A percentile compares a stretch with the other conserved stretches of the same genome.
These are phyloP conservation scores for Hypoxylon rubiginosum DNA, from an alignment of 2,329 filamentous ascomycete genomes.

Conservation along the genomic window DNA sequence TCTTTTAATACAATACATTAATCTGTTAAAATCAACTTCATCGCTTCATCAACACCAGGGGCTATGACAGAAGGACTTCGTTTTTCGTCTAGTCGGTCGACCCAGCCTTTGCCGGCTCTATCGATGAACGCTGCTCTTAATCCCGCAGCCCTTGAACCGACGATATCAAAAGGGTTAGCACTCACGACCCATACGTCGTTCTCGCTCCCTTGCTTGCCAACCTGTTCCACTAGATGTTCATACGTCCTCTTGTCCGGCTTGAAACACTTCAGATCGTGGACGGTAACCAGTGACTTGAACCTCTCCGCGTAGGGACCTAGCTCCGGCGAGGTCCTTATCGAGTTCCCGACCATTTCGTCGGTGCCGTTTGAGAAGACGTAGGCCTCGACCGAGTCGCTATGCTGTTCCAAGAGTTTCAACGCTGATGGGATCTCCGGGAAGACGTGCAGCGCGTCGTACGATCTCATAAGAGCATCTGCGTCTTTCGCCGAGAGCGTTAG, in stretches of 20 bases:
- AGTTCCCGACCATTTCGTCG: constrained; percentile 70
- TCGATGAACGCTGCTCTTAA: constrained; percentile 78
- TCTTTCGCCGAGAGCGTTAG: constrained; percentile 60
- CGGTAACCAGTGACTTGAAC: constrained; percentile 70
- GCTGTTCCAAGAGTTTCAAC: constrained; percentile 61
- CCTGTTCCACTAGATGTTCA: constrained; percentile 65
- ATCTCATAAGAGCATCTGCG: constrained; percentile 67
- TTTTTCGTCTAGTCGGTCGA: constrained; percentile 68
- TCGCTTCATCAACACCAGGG: constrained; percentile 69
- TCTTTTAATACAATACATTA: constrained; percentile 27
- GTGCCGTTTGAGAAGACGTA: constrained; percentile 82
- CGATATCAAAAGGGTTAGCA: constrained; percentile 80
- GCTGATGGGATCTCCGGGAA: constrained; percentile 74
- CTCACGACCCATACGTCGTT: constrained; percentile 76
- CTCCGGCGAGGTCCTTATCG: constrained; percentile 68
- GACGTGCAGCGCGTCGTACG: constrained; percentile 73
- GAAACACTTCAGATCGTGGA: constrained; percentile 71
- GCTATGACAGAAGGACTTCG: constrained; percentile 67
- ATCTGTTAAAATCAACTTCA: constrained; percentile 54
- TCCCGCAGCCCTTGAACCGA: constrained; percentile 72
- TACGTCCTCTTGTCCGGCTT: constrained; percentile 77
- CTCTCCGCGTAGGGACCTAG: constrained; percentile 61
- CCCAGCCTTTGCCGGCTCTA: constrained; percentile 72
- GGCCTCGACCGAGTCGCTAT: constrained; percentile 58
- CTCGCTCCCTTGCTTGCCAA: constrained; percentile 61